Evolutionary conservation across 192 early-diverging fungal genomes (phyloP).

Genomic region (Jimgerdemannia lactiflua): DNA sequence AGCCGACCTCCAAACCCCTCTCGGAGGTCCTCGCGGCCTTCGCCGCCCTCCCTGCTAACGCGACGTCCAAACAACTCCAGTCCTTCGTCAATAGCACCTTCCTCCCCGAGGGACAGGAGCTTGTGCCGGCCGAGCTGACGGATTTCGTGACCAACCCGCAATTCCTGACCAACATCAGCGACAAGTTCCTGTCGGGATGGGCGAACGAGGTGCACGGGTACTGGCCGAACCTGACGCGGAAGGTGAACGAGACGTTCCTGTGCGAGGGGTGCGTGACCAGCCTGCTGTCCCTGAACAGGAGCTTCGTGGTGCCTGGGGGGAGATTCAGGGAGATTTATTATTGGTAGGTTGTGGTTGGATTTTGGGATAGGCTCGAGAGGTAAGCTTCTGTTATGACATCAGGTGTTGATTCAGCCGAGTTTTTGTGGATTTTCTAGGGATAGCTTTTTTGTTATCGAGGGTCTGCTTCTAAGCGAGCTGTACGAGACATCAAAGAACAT

Average conservation of each 20-base stretch:
- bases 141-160: constrained; percentile 19
- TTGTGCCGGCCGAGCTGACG: constrained; percentile 33
- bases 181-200: constrained; percentile 48
- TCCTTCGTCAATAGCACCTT: constrained; percentile 59
- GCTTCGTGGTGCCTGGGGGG: constrained; percentile 72
- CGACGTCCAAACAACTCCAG: constrained; percentile 28
- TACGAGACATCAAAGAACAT: constrained; percentile 40
- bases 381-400: too few relatives aligned
- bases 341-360: constrained; percentile 27
- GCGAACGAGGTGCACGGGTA: constrained; percentile 42
- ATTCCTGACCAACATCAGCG: constrained; percentile 43
- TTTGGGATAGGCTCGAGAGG: too few relatives aligned
- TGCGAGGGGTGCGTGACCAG: constrained; percentile 57
- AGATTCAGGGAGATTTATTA: constrained; percentile 75
- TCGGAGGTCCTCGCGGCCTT: constrained; percentile 50
- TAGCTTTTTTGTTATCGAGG: constrained; percentile 64
- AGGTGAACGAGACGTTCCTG: constrained; percentile 42
- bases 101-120: constrained; percentile 45
- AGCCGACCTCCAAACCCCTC: constrained; percentile 59
- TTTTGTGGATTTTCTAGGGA: constrained; percentile 38
- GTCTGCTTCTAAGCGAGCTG: constrained; percentile 55
- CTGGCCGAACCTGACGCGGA: constrained; percentile 59
- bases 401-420: too few relatives aligned
- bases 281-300: constrained; percentile 49
- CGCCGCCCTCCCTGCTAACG: constrained; percentile 37